Base-by-base conservation (phyloP, 306 rosid genomes). In the Dryas octopetala region DNA sequence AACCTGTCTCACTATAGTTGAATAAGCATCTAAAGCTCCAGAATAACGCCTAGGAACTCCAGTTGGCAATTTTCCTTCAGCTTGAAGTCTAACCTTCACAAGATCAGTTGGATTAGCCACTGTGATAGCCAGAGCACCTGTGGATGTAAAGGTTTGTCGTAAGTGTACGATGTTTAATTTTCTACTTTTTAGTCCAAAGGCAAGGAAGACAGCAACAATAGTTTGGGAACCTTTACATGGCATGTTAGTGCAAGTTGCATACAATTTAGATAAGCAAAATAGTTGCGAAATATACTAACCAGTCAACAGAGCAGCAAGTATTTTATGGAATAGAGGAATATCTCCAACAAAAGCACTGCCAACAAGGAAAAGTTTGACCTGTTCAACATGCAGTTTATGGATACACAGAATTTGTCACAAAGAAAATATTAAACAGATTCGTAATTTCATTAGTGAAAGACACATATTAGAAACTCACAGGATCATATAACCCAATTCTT, bases 81-180 rank as follows among this genome's bases (percentile, higher is more conserved):
- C 82, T 85, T 95, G 99, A 74, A 95, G 98, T 58, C 99, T 88
- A 82, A 95, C 92, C 81, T 95, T 95, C 79, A 92, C 99, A 50
- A 95, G 91, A 77, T 95, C 99, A 50, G 96, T 95, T 54, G 99
- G 99, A 81, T 90, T 95, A 74, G 99, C 99, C 79, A 92, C 73
- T 23, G 76, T 52, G 68, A 95, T 95, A 41, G 93, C 99, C 73
- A 95, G 75, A 73, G 99, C 99, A 86, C 99, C 99, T 95, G 83
- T 76, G 54, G 41, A 68, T 68, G 63, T 71, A 55, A 68, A 40
- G 68, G 77, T 32, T 23, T 8, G 38, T 8, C 44, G 48, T 49
- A 48, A 43, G 23, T 74, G 62, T 32, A 68, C 15, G 72, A 51
- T 23, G 74, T 70, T 67, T 53, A 70, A 70, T 53, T 46, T 50